A percentile compares a stretch with the other conserved stretches of the same genome.
Evolutionary conservation across 768 basidiomycete species (phyloP).

Genomic region (Lentinula guzmanii): DNA sequence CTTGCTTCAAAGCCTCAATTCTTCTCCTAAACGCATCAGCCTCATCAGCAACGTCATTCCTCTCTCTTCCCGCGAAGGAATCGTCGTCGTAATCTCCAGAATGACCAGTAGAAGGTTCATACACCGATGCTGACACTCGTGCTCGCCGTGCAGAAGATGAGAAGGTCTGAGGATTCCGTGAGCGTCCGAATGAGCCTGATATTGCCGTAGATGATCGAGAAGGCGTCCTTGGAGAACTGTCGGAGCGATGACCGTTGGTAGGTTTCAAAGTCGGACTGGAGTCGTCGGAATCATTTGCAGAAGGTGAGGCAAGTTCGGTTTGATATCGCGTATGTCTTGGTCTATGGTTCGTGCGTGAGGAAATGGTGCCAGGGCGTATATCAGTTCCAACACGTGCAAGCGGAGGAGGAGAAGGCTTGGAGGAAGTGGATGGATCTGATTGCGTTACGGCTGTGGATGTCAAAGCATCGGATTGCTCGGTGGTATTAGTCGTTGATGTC

Average conservation of each 20-base stretch:
- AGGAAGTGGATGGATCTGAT: neutral
- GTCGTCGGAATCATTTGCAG: constrained; percentile 6
- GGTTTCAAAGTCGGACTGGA: constrained; percentile 7
- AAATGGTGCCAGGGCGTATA: neutral
- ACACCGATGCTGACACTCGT: constrained; percentile 56
- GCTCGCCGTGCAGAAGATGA: constrained; percentile 39
- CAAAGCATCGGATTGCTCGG: neutral
- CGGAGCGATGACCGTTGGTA: neutral
- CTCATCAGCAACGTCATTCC: constrained; percentile 26
- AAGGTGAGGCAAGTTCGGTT: constrained; percentile 35
- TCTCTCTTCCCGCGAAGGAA: constrained; percentile 13
- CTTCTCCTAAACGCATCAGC: constrained; percentile 70
- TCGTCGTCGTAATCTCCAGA: constrained; percentile 17
- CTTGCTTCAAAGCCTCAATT: constrained; percentile 78
- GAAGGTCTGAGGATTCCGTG: constrained; percentile 20
- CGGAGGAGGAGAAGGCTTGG: neutral
- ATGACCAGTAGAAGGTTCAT: constrained; percentile 42
- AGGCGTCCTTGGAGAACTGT: neutral
- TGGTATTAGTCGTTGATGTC: neutral
- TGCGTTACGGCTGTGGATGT: neutral
- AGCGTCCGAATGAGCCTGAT: constrained; percentile 8
- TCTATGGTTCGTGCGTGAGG: constrained; percentile 12
- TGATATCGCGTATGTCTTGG: constrained; percentile 45
- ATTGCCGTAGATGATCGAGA: constrained; percentile 13
- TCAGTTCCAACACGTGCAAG: neutral